phyloP scores from a whole-genome alignment of 352 stramenopile species.

The Phytophthora palmivora region DNA sequence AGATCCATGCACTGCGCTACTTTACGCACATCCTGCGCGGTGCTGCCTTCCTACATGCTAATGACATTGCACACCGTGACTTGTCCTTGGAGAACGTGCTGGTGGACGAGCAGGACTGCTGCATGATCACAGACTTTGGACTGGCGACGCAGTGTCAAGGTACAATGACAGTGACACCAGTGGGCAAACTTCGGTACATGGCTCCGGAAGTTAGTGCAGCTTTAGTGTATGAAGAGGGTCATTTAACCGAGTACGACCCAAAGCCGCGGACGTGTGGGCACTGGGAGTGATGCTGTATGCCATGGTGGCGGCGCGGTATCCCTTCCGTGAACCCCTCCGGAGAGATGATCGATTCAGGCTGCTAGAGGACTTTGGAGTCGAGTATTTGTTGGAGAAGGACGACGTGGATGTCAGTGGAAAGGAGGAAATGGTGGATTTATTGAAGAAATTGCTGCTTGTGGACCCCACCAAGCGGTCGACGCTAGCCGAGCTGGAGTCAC shows the following conservation, averaged over 20 bases:
- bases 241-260: conserved; percentile 56
- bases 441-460: conserved; percentile 62
- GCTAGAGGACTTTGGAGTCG: conserved; percentile 60
- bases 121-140: conserved; percentile 86
- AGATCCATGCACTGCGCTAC: conserved; percentile 52
- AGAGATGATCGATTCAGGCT: conserved; percentile 65
- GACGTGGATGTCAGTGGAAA: conserved; percentile 57
- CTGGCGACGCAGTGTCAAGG: conserved; percentile 49
- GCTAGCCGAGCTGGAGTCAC: conserved; percentile 46
- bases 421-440: conserved; percentile 54
- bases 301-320: conserved; percentile 73
- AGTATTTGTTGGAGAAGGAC: conserved; percentile 73
- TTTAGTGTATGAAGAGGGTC: conserved; percentile 28
- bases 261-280: conserved; percentile 77
- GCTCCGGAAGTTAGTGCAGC: conserved; percentile 66
- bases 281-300: conserved; percentile 84
- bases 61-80: conserved; percentile 84
- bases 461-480: conserved; percentile 53
- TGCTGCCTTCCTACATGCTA: conserved; percentile 74
- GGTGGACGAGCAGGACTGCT: conserved; percentile 68
- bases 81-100: conserved; percentile 87
- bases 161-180: conserved; percentile 43
- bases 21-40: conserved; percentile 72
- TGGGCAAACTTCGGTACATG: conserved; percentile 87
- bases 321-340: conserved; percentile 62